A percentile compares a stretch with the other conserved stretches of the same genome.
phyloP scores from a whole-genome alignment of 2,329 filamentous ascomycete species.

The Xylariaceae sp. region DNA sequence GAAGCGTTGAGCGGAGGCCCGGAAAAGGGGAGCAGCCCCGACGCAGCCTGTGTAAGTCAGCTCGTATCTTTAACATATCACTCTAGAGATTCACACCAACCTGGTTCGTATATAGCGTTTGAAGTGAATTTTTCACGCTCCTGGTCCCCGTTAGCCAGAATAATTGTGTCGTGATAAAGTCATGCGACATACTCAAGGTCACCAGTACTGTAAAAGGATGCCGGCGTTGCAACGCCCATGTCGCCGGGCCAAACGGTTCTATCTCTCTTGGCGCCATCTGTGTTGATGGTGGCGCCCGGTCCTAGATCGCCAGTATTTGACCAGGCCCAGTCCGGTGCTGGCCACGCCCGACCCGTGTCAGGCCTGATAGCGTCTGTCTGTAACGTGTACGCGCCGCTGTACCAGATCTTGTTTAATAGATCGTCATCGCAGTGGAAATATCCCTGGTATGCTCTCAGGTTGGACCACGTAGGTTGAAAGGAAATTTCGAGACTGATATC shows the following conservation, averaged over 20 bases:
- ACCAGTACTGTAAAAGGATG: conserved; percentile 47
- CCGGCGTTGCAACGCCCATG: conserved; percentile 48
- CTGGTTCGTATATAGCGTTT: conserved; percentile 30
- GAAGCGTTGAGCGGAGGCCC: conserved; percentile 20
- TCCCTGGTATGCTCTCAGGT: conserved; percentile 47
- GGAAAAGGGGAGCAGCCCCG: conserved; percentile 23
- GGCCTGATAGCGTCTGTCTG: conserved; percentile 30
- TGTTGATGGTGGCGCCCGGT: conserved; percentile 27
- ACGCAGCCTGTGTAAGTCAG: conserved; percentile 7
- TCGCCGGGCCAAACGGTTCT: conserved; percentile 56
- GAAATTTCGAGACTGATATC: conserved; percentile 22
- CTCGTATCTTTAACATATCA: background rate
- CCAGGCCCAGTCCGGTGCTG: conserved; percentile 24
- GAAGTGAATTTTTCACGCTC: conserved; percentile 42
- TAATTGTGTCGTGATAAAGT: background rate
- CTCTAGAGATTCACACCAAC: conserved; percentile 7
- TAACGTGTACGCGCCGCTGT: conserved; percentile 49
- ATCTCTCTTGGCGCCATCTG: conserved; percentile 50
- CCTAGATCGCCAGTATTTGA: conserved; percentile 23
- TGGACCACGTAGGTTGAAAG: conserved; percentile 34
- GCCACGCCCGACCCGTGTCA: conserved; percentile 23
- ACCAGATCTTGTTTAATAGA: conserved; percentile 52
- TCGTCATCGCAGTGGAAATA: conserved; percentile 49
- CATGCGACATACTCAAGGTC: conserved; percentile 27
- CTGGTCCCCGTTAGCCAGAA: conserved; percentile 19